Conservation (phyloP, 176 grass and related monocot species). For the Poa pratensis region DNA sequence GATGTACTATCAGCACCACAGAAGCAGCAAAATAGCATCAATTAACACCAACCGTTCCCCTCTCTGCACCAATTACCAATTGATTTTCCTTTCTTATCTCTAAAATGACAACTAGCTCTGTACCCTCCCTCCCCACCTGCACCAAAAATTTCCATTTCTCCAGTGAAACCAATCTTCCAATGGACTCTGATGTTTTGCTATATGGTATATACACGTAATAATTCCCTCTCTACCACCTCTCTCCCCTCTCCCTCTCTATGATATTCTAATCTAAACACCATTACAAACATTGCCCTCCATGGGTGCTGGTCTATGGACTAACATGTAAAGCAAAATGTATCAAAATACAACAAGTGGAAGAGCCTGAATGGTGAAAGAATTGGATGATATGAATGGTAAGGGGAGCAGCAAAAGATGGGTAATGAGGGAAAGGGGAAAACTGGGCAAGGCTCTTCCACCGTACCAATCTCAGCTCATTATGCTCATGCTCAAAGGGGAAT, state of each 20-base stretch:
- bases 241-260: constrained; percentile 32
- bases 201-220: constrained; percentile 69
- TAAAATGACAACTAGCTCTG: constrained; percentile 47
- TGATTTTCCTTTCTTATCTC: constrained; percentile 11
- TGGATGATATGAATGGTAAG: constrained; percentile 45
- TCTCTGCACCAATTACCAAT: constrained; percentile 18
- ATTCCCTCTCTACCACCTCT: constrained; percentile 38
- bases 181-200: constrained; percentile 59
- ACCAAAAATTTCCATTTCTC: constrained; percentile 45
- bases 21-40: constrained; percentile 46
- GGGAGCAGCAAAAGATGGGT: constrained; percentile 31
- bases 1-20: constrained; percentile 62
- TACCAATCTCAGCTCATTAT: constrained; percentile 55
- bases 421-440: constrained; percentile 21
- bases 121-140: constrained; percentile 32
- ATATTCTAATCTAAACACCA: constrained; percentile 62
- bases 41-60: constrained; percentile 49
- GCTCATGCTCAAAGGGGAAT: constrained; percentile 49
- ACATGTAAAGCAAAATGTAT: constrained; percentile 53
- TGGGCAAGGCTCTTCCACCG: constrained; percentile 57
- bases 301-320: constrained; percentile 57
- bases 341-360: constrained; percentile 46
- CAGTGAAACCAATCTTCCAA: constrained; percentile 54
- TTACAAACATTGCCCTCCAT: constrained; percentile 60
- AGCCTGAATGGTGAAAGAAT: constrained; percentile 62